Evolutionary conservation across 1,284 basidiomycete genomes (phyloP), one percentile per base, ranked within the genome.

Genomic region (Agaricales sp.): DNA sequence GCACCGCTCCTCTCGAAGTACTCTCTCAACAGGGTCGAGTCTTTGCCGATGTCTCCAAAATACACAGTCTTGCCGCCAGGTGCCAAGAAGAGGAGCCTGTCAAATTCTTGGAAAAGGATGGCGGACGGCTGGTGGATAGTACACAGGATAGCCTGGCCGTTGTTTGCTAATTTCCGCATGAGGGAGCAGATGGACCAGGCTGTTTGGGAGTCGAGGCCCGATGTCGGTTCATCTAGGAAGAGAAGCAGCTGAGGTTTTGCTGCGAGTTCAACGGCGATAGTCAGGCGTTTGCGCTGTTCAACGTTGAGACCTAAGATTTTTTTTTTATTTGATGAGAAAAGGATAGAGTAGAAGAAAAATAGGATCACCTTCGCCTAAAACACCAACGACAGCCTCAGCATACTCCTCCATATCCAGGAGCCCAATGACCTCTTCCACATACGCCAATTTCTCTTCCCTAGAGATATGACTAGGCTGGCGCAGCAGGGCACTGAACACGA

Each of bases 251-350:
- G 20, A 21, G 41, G 41, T 19, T 43, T 73, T 2, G 86, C 83
- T 19, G 85, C 87, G 19, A 90, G 66, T 59, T 92, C 89, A 25
- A 92, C 88, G 44, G 78, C 88, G 51, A 92, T 92, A 0, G 86
- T 91, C 1, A 81, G 78, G 2, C 88, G 75, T 66, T 93, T 93
- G 49, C 78, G 74, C 57, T 86, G 77, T 57, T 92, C 88, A 45
- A 87, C 80, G 41, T 43, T 43, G 18, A 43, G 41, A n/a, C 41
- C 30, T 35, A 35, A 11, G 30, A 35, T 35, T n/a, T 11, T 11
- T n/a, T n/a, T 35, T 11, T 35, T n/a, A 35, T 8, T 35, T n/a
- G n/a, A 35, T n/a, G 30, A 35, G 30, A 8, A 35, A 35, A 11
- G 30, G n/a, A 35, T 11, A n/a, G 8, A n/a, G 30, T 8, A n/a